Evolutionary conservation across 495 filamentous ascomycete species (phyloP).

Genomic region (Aspergillus biplanus): DNA sequence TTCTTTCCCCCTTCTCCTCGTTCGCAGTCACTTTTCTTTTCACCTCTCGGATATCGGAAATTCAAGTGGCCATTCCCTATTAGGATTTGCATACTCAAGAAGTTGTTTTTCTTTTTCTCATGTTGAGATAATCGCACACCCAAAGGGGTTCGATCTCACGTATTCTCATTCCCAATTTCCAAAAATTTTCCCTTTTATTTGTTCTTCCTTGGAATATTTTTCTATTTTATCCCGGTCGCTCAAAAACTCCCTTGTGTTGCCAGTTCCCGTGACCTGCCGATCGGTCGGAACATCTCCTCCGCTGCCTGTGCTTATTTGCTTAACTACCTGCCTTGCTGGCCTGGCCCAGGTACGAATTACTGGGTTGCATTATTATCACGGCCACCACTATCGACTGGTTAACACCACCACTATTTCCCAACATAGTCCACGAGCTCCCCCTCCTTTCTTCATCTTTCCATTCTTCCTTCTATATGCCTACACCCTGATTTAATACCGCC

Average conservation of each 20-base stretch:
- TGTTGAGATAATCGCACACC: not conserved
- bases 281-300: constrained; percentile 22
- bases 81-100: not conserved
- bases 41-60: not conserved
- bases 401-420: not conserved
- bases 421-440: not conserved
- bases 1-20: not conserved
- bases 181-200: not conserved
- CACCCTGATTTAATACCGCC: constrained; percentile 63
- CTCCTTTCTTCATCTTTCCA: constrained; percentile 28
- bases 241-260: not conserved
- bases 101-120: not conserved
- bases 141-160: not conserved
- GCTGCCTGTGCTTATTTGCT: not conserved
- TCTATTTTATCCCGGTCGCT: not conserved
- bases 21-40: not conserved
- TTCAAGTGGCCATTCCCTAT: not conserved
- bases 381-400: not conserved
- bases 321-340: constrained; percentile 4
- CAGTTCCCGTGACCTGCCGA: constrained; percentile 20
- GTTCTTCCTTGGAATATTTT: not conserved
- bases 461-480: not conserved
- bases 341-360: not conserved
- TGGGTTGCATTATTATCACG: no score
- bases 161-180: not conserved